Percentiles rank a stretch among this genome's conserved stretches.
Conservation (phyloP, 1,284 basidiomycete species). For the Lentinula novae-zelandiae region DNA sequence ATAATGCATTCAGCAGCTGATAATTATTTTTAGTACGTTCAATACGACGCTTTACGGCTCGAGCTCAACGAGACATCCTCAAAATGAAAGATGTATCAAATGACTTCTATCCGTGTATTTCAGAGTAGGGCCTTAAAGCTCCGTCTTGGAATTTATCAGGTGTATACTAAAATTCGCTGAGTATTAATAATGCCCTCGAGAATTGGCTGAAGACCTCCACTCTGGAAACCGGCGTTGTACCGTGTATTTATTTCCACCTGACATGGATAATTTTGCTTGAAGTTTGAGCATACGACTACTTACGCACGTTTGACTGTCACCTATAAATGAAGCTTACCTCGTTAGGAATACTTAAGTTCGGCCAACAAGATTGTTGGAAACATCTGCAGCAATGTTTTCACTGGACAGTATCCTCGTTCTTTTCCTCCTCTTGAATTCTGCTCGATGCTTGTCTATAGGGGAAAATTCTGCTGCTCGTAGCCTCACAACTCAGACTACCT, state of each 20-base stretch:
- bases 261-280: background rate
- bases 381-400: background rate
- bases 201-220: background rate
- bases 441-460: background rate
- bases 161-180: background rate
- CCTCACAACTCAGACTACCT: background rate
- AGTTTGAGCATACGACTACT: background rate
- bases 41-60: conserved; percentile 15
- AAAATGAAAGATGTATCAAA: background rate
- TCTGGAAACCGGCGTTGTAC: no score
- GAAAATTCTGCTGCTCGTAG: background rate
- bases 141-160: background rate
- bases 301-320: background rate
- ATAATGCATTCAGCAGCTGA: background rate
- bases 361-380: background rate
- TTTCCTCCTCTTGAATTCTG: background rate
- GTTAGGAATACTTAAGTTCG: background rate
- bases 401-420: background rate
- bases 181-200: background rate
- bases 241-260: background rate
- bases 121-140: background rate
- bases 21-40: conserved; percentile 11
- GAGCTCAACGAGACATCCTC: conserved; percentile 5
- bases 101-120: background rate
- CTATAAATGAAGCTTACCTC: background rate